Percentiles rank a stretch among this genome's conserved stretches.
These are phyloP conservation scores for Cladosporium sp. DNA, from an alignment of 2,329 filamentous ascomycete genomes.

Conservation along the genomic window DNA sequence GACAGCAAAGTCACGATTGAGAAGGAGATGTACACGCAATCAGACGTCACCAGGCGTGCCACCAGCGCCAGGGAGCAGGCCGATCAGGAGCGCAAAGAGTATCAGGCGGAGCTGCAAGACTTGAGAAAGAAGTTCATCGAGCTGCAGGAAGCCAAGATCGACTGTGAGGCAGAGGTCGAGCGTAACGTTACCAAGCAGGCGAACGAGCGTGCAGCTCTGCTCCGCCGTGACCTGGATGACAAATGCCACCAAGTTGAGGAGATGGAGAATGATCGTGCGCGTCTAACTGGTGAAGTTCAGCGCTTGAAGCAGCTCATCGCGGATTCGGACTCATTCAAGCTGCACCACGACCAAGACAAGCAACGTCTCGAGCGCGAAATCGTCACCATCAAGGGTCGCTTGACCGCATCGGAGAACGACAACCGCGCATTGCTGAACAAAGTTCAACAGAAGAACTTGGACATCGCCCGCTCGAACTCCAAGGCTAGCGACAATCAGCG, in stretches of 20 bases:
- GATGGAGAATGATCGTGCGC: slow-evolving; percentile 71
- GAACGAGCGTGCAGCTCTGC: slow-evolving; percentile 69
- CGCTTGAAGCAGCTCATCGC: slow-evolving; percentile 80
- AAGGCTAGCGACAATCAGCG: slow-evolving; percentile 78
- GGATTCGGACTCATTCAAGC: slow-evolving; percentile 80
- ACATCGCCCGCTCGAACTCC: slow-evolving; percentile 86
- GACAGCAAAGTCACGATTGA: slow-evolving; percentile 96
- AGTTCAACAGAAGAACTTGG: slow-evolving; percentile 91
- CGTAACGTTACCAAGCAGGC: slow-evolving; percentile 70
- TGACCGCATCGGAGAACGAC: slow-evolving; percentile 91
- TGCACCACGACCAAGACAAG: slow-evolving; percentile 89
- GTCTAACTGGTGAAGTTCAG: slow-evolving; percentile 73
- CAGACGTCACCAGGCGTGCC: slow-evolving; percentile 80
- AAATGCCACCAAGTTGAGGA: slow-evolving; percentile 70
- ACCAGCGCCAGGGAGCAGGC: slow-evolving; percentile 73
- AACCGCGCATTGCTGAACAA: slow-evolving; percentile 94
- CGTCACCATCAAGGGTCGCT: slow-evolving; percentile 79
- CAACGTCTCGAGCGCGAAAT: slow-evolving; percentile 87
- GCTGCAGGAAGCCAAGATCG: slow-evolving; percentile 76
- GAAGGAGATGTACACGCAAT: slow-evolving; percentile 93
- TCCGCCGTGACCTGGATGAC: slow-evolving; percentile 73
- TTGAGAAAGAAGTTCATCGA: slow-evolving; percentile 77
- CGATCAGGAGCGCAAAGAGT: slow-evolving; percentile 83
- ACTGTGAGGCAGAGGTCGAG: slow-evolving; percentile 76
- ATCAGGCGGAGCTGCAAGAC: slow-evolving; percentile 75